Conservation (phyloP, 148 eudicot species). For the Amaranthus cruentus region DNA sequence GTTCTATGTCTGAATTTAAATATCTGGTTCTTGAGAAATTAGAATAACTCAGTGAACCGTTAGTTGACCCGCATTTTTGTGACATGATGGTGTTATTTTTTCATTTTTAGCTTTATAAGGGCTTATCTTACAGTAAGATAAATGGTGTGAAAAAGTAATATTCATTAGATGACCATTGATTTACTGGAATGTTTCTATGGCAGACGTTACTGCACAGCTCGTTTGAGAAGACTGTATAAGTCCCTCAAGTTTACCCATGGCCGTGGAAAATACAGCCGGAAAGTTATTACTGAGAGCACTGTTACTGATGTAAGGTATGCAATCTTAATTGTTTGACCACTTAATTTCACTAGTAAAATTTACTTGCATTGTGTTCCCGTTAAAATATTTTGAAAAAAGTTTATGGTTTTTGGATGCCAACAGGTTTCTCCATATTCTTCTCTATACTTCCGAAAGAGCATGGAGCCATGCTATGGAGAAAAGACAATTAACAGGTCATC, state of each 20-base stretch:
- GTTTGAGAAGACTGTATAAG: slow-evolving; percentile 83
- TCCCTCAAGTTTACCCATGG: slow-evolving; percentile 94
- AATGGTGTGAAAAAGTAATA: neutral
- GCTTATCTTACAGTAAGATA: neutral
- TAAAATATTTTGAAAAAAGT: neutral
- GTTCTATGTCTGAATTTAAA: neutral
- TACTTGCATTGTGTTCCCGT: neutral
- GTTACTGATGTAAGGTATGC: slow-evolving; percentile 90
- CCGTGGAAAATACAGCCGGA: slow-evolving; percentile 70
- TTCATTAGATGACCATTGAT: neutral
- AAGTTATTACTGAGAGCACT: slow-evolving; percentile 51
- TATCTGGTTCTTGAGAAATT: neutral
- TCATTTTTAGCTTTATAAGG: too few relatives aligned
- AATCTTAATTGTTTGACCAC: neutral
- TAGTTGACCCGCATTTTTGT: neutral
- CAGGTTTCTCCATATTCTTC: slow-evolving; percentile 81
- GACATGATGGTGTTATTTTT: neutral
- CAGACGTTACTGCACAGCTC: slow-evolving; percentile 82
- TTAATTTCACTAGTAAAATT: slow-evolving; percentile 1
- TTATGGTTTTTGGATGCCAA: slow-evolving; percentile 6
- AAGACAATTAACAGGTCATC: slow-evolving; percentile 90
- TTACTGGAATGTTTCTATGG: slow-evolving; percentile 11
- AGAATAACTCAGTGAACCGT: neutral
- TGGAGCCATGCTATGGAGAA: slow-evolving; percentile 99
- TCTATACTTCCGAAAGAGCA: slow-evolving; percentile 91